A percentile compares a stretch with the other conserved stretches of the same genome.
Evolutionary conservation across 2,329 filamentous ascomycete species (phyloP).

Genomic region (Coniochaeta sp.): DNA sequence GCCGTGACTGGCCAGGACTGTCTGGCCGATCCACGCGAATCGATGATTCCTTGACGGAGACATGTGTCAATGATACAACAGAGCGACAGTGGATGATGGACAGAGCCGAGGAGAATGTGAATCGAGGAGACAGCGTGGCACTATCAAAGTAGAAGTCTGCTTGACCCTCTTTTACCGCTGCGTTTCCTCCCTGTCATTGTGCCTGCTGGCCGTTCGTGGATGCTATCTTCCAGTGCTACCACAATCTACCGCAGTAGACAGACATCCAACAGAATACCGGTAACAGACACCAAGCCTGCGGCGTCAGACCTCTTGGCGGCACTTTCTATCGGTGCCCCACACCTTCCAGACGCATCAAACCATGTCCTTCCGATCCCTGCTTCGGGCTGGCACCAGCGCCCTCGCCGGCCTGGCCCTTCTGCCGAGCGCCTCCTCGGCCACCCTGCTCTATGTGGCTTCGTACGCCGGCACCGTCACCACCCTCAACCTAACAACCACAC

Average conservation of each 20-base stretch:
- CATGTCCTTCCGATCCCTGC: slow-evolving; percentile 4
- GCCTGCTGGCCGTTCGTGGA: neutral
- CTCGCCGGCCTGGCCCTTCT: slow-evolving; percentile 10
- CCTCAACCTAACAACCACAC: slow-evolving; percentile 20
- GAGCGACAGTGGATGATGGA: neutral
- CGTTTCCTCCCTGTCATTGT: neutral
- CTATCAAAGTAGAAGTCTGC: neutral
- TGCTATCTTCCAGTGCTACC: neutral
- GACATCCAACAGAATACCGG: neutral
- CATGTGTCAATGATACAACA: neutral
- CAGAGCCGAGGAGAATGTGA: neutral
- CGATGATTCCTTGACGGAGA: neutral
- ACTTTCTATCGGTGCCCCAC: neutral
- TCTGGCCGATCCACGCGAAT: neutral
- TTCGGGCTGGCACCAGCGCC: slow-evolving; percentile 6
- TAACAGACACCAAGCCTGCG: neutral
- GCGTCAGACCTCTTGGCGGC: neutral
- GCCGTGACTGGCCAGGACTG: neutral
- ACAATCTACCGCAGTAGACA: neutral
- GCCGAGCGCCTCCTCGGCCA: slow-evolving; percentile 24
- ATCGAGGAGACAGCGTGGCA: neutral
- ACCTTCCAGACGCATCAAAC: neutral
- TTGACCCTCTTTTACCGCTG: neutral
- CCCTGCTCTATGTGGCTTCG: slow-evolving; percentile 39
- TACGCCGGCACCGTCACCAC: slow-evolving; percentile 41